A percentile compares a stretch with the other conserved stretches of the same genome.
Conservation (phyloP, 148 eudicot species). For the Talinum fruticosum region DNA sequence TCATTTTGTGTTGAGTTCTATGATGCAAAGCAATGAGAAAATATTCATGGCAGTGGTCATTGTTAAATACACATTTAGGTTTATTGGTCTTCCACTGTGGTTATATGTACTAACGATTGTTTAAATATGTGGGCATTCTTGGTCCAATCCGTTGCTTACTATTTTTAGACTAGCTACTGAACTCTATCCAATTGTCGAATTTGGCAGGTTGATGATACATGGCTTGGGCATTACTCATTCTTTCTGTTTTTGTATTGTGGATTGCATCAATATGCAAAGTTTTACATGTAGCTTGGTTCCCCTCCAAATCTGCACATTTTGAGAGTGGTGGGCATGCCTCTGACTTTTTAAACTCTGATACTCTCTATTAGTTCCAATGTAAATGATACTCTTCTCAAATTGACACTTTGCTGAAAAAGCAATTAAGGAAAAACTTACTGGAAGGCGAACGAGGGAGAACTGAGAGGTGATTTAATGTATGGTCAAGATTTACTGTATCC, state of each 20-base stretch:
- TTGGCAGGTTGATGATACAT: conserved; percentile 22
- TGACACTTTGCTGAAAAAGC: background rate
- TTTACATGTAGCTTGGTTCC: conserved; percentile 24
- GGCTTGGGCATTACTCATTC: conserved; percentile 30
- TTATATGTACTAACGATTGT: background rate
- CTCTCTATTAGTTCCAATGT: background rate
- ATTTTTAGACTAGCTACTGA: background rate
- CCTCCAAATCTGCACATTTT: conserved; percentile 27
- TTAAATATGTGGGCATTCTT: background rate
- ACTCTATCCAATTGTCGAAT: background rate
- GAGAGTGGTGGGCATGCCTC: conserved; percentile 21
- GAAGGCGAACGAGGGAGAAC: background rate
- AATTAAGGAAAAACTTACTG: background rate
- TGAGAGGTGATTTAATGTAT: background rate
- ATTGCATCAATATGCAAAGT: conserved; percentile 38
- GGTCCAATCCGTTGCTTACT: background rate
- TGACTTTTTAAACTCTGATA: background rate
- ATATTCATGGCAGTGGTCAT: too few species aligned
- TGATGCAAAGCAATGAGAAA: too few species aligned
- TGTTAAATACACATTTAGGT: too few species aligned
- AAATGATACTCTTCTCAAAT: background rate
- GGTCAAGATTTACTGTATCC: background rate
- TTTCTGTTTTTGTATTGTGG: conserved; percentile 31
- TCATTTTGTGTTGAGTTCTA: too few species aligned
- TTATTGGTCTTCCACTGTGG: too few species aligned